Evolutionary conservation across 345 rosid genomes (phyloP).

Genomic region (Salix koriyanagi): DNA sequence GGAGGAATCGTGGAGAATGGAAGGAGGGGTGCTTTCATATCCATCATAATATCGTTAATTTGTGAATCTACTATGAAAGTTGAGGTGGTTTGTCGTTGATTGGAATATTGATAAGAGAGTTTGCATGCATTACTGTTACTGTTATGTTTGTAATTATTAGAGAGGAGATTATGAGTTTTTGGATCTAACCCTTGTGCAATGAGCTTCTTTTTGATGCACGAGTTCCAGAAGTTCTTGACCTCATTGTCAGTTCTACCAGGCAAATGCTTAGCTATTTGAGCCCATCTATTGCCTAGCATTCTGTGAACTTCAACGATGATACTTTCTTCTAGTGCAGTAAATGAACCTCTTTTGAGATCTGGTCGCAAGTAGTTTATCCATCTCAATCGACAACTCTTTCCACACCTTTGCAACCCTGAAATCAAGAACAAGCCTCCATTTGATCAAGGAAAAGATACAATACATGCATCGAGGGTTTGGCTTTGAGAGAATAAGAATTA

Average conservation of each 20-base stretch:
- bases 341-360: conserved; percentile 54
- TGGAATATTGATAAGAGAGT: neutral
- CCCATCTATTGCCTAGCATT: conserved; percentile 58
- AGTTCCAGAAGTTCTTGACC: conserved; percentile 63
- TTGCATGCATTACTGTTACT: conserved; percentile 1
- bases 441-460: neutral
- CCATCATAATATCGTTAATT: neutral
- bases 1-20: conserved; percentile 11
- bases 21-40: conserved; percentile 14
- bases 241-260: conserved; percentile 71
- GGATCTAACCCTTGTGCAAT: conserved; percentile 54
- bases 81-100: conserved; percentile 1
- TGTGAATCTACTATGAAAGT: conserved; percentile 12
- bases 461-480: too few relatives aligned
- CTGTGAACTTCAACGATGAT: conserved; percentile 49
- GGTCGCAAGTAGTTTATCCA: conserved; percentile 67
- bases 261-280: conserved; percentile 62
- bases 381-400: conserved; percentile 63
- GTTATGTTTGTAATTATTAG: conserved; percentile 2
- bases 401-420: conserved; percentile 58
- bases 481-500: too few relatives aligned
- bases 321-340: conserved; percentile 48
- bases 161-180: conserved; percentile 47
- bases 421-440: neutral
- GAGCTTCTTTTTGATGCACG: conserved; percentile 62